These are phyloP conservation scores for Salvia sclarea DNA, from an alignment of 305 asterid species.

Conservation along the genomic window DNA sequence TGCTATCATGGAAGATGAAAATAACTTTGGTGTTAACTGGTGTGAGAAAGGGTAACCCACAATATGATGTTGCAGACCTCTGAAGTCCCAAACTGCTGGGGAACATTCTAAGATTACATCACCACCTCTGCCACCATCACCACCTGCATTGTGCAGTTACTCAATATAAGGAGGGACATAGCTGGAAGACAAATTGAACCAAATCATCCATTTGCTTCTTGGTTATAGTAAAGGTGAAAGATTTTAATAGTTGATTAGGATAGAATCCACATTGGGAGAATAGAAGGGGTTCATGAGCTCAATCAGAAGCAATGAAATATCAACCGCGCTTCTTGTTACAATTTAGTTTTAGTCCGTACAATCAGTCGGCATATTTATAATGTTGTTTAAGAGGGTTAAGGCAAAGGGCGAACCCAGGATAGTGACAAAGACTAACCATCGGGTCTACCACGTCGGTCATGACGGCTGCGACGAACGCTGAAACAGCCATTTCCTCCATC, in stretches of 20 bases:
- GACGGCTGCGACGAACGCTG: constrained; percentile 81
- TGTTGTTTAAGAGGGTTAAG: background rate
- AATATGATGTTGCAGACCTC: constrained; percentile 82
- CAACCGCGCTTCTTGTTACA: background rate
- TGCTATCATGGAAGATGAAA: constrained; percentile 24
- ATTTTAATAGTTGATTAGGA: background rate
- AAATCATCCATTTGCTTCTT: constrained; percentile 28
- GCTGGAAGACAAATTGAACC: constrained; percentile 6
- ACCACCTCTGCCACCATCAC: constrained; percentile 95
- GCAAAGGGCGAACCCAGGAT: constrained; percentile 13
- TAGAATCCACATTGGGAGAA: constrained; percentile 10
- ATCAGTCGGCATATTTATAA: background rate
- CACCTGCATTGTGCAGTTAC: constrained; percentile 55
- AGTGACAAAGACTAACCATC: constrained; percentile 65
- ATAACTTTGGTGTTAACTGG: background rate
- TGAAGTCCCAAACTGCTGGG: constrained; percentile 83
- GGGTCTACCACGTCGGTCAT: constrained; percentile 76
- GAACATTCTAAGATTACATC: constrained; percentile 87
- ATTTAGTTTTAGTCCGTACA: background rate
- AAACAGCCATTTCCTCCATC: constrained; percentile 93
- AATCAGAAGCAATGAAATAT: constrained; percentile 15
- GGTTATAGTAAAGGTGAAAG: constrained; percentile 6
- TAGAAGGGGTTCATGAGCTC: constrained; percentile 13
- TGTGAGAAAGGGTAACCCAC: constrained; percentile 50
- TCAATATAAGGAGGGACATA: constrained; percentile 20